Percentiles rank a stretch among this genome's conserved stretches.
Evolutionary conservation across 441 rosid genomes (phyloP).

Genomic region (Populus hybrid): DNA sequence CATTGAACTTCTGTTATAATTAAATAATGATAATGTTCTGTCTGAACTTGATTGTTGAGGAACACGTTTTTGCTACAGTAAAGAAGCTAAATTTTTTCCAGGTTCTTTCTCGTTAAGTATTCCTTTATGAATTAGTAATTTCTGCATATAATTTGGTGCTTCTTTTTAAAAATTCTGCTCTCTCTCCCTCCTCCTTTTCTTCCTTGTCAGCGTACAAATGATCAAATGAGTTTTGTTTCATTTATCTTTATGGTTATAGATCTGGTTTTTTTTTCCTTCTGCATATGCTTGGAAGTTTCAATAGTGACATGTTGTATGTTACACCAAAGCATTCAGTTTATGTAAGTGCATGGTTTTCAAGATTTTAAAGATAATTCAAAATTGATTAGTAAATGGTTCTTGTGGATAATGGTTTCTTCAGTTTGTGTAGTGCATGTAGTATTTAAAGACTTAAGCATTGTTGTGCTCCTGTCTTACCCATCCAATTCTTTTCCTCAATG

Average conservation of each 20-base stretch:
- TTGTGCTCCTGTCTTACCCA: not conserved
- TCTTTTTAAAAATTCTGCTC: not conserved
- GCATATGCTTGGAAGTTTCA: not conserved
- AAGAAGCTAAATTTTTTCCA: not conserved
- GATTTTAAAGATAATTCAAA: not conserved
- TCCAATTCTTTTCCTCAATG: not conserved
- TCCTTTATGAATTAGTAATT: not conserved
- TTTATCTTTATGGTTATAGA: not conserved
- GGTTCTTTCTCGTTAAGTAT: not conserved
- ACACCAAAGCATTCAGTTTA: not conserved
- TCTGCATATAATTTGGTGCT: not conserved
- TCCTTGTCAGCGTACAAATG: not conserved
- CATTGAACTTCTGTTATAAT: not conserved
- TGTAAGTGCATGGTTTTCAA: not conserved
- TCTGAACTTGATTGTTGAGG: not conserved
- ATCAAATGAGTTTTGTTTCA: not conserved
- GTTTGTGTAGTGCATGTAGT: not conserved
- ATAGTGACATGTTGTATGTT: not conserved
- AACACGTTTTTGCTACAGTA: not conserved
- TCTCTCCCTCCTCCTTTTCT: not conserved
- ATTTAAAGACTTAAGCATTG: not conserved
- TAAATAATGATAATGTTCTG: not conserved
- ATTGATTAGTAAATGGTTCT: not conserved
- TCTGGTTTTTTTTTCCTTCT: too few relatives aligned
- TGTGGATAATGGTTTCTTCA: not conserved